Evolutionary conservation across 306 rosid species (phyloP), one percentile per base, ranked within the genome.

Genomic region (Argentina anserina): DNA sequence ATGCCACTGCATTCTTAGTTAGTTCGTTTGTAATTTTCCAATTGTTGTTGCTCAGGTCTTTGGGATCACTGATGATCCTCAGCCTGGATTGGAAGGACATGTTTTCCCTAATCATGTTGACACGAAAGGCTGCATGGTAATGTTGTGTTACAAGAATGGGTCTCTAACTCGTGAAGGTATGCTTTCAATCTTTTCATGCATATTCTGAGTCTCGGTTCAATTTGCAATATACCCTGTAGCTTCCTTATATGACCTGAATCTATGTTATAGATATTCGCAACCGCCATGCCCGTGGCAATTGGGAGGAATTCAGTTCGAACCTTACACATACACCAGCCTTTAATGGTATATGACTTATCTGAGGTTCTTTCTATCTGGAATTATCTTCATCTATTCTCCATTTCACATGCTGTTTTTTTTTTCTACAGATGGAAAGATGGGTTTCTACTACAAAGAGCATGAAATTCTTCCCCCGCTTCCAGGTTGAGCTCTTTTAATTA

Each of bases 381-480:
- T 42, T 65, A 17, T 75, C 64, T 69, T 62, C 37, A 52, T 72
- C 15, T 58, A 34, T 31, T 74, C 39, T 78, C 59, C 26, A 13
- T 81, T 83, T 79, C 69, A 63, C 69, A 60, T 55, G 41, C 18
- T 67, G 36, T 52, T 75, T 80, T 75, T 75, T 80, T 75, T 13
- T 79, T 60, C 29, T 40, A 59, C 41, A 94, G 98, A 84, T 82
- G 97, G 99, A 59, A 91, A 87, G 84, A 45, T 94, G 39, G 99
- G 99, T 56, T 94, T 91, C 88, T 94, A 89, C 87, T 94, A 88
- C 86, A 94, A 91, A 87, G 99, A 94, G 67, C 95, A 89, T 80
- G 99, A 94, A 84, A 94, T 94, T 79, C 82, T 94, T 59, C 99
- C 99, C 72, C 99, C 96, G 20, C 97, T 94, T 59, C 99, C 99